These are phyloP conservation scores for Knufia petricola DNA, from an alignment of 2,329 filamentous ascomycete genomes.

Conservation along the genomic window DNA sequence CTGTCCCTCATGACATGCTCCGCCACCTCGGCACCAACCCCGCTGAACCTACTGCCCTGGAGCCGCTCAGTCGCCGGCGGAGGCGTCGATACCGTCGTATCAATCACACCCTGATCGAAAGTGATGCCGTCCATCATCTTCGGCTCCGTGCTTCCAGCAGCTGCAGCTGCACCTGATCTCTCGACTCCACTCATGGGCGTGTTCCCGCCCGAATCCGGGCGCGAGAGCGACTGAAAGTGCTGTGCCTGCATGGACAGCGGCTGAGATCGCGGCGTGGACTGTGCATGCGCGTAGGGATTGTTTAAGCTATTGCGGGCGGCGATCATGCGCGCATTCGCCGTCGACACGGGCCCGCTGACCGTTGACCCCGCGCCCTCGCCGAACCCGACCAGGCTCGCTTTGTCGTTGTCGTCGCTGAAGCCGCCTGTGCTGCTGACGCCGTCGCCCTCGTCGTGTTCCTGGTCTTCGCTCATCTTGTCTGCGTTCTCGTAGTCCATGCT, in stretches of 20 bases:
- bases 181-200: conserved; percentile 37
- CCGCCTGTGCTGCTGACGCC: conserved; percentile 59
- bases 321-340: conserved; percentile 37
- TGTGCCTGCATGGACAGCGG: too few relatives aligned
- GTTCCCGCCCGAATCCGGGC: conserved; percentile 24
- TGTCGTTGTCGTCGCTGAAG: conserved; percentile 76
- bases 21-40: conserved; percentile 44
- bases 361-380: conserved; percentile 85
- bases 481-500: conserved; percentile 46
- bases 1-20: conserved; percentile 56
- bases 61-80: conserved; percentile 38
- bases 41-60: conserved; percentile 18
- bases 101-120: conserved; percentile 52
- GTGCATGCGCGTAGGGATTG: conserved; percentile 20
- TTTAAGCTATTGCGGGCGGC: conserved; percentile 31
- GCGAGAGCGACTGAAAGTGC: too few relatives aligned
- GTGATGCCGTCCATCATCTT: conserved; percentile 59
- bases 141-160: conserved; percentile 43
- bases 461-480: conserved; percentile 51
- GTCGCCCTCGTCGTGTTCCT: conserved; percentile 46
- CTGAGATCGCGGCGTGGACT: conserved; percentile 19
- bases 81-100: conserved; percentile 54
- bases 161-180: conserved; percentile 35
- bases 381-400: conserved; percentile 77
- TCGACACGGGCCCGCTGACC: conserved; percentile 66